phyloP scores from a whole-genome alignment of 192 early-diverging fungal species.

The Rhizophagus sp. region DNA sequence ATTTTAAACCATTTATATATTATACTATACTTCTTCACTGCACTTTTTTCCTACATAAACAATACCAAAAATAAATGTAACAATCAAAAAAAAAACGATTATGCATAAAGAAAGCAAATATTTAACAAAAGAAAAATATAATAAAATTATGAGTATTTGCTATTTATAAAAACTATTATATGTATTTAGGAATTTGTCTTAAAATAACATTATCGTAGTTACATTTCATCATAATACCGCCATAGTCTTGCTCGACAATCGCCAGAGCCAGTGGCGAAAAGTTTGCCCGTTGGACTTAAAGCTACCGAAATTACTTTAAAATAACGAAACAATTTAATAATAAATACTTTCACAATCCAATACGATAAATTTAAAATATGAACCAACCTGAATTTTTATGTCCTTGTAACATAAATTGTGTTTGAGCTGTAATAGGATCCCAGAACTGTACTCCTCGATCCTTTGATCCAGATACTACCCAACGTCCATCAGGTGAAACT shows the following conservation, averaged over 20 bases:
- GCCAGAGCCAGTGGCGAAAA: slow-evolving; percentile 96
- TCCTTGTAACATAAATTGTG: slow-evolving; percentile 86
- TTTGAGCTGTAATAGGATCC: slow-evolving; percentile 75
- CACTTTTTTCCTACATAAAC: too few relatives aligned
- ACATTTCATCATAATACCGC: slow-evolving; percentile 63
- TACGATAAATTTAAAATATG: slow-evolving; percentile 1
- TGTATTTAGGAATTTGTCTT: background rate
- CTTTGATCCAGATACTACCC: slow-evolving; percentile 91
- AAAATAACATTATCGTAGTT: too few relatives aligned
- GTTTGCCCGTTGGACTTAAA: slow-evolving; percentile 67
- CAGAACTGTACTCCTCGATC: slow-evolving; percentile 93
- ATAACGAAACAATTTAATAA: slow-evolving; percentile 7
- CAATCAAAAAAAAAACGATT: background rate
- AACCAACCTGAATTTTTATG: slow-evolving; percentile 92
- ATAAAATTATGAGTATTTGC: background rate
- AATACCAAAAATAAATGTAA: background rate
- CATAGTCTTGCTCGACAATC: slow-evolving; percentile 92
- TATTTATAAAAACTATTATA: background rate
- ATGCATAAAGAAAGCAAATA: background rate
- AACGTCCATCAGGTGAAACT: slow-evolving; percentile 78
- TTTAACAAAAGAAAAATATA: background rate
- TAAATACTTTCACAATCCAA: background rate
- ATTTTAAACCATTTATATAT: background rate
- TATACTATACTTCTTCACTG: background rate
- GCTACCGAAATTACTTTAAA: slow-evolving; percentile 87